Base-by-base conservation (phyloP, 2,329 filamentous ascomycete species). In the Sclerotiophoma versabilis region DNA sequence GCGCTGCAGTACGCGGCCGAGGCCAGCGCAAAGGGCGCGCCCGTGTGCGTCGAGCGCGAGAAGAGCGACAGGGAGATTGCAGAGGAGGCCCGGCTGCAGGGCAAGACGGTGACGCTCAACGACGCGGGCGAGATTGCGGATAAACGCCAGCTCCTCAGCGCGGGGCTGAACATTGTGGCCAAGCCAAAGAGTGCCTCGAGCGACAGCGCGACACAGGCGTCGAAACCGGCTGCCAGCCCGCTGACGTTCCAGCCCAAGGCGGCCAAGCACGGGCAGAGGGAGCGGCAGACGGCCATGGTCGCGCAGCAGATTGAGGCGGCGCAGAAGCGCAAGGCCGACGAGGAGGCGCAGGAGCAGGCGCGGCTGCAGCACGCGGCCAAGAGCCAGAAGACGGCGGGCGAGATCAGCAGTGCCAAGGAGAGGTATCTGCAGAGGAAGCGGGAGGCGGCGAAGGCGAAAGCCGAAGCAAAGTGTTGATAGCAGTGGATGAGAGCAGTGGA, bases 51-150 rank as follows among this genome's bases (percentile, higher is more conserved):
- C 2, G 70, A 77, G 20, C 75, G 77, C 48, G 79, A 80, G 43
- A 86, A 84, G 70, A 80, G 80, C 0, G 86, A 87, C 15, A 83
- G 83, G 2, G 84, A 92, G 27, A 66, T 87, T n/a, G 88, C 88
- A 4, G 81, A 79, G 41, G 87, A 90, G 65, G 81, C 92, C 46
- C 88, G 87, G 48, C 82, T 84, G 32, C 85, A 81, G 60, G 84
- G 83, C 22, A 78, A 80, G 79, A 59, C 86, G 77, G 83, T 95
- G 32, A 83, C 86, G 7, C 76, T 93, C 65, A 93, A 93, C 66
- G 91, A 95, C 57, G 91, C 95, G 32, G 91, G 91, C 0, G 86
- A 93, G 69, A 87, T 95, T 1, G 88, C 91, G 22, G 91, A 96
- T 71, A 93, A 92, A 79, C 82, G 90, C n/a, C 87, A 95, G 71